Conservation (phyloP, 163 green algal species). For the Scenedesmus sp. region DNA sequence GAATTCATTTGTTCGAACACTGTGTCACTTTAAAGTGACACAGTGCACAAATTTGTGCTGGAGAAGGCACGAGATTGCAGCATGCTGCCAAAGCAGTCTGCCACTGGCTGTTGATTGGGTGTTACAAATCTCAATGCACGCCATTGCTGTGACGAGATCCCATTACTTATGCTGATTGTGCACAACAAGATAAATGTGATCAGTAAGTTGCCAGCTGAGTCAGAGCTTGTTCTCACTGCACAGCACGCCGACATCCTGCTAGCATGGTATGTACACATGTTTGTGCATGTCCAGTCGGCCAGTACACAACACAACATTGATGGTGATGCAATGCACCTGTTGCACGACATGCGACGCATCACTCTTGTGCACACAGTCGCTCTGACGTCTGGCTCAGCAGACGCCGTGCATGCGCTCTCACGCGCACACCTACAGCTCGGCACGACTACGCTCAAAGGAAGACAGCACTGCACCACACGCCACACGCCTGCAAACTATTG, state of each 20-base stretch:
- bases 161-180: background rate
- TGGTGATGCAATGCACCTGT: background rate
- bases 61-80: too few species aligned
- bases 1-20: too few species aligned
- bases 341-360: background rate
- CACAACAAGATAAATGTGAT: background rate
- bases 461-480: background rate
- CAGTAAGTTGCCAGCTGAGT: too few species aligned
- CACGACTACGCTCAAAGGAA: background rate
- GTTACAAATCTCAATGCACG: background rate
- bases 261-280: background rate
- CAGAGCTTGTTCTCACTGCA: background rate
- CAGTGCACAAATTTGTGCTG: too few species aligned
- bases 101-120: too few species aligned
- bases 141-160: background rate
- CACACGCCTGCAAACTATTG: too few species aligned
- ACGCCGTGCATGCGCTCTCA: background rate
- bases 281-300: too few species aligned
- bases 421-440: background rate
- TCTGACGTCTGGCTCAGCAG: background rate
- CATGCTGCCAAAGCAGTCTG: too few species aligned
- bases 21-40: too few species aligned
- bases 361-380: background rate
- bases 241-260: background rate
- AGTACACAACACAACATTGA: background rate